phyloP scores from a whole-genome alignment of 306 rosid genomes.

The Arachis stenosperma region DNA sequence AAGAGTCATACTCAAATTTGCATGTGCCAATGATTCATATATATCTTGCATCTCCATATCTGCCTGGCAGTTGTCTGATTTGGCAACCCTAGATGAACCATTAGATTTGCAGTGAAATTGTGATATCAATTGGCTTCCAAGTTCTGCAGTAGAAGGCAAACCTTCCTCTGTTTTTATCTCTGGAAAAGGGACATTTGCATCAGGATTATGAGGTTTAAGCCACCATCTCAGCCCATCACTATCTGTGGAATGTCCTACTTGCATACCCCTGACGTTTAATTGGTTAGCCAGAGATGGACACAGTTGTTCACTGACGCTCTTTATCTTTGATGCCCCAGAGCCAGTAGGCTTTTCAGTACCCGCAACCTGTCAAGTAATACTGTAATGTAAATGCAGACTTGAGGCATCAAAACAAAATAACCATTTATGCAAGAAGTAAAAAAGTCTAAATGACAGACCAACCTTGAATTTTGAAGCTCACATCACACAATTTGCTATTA shows the following conservation, averaged over 20 bases:
- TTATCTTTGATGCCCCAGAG: slow-evolving; percentile 54
- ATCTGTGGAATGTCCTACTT: slow-evolving; percentile 50
- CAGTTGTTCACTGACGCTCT: slow-evolving; percentile 51
- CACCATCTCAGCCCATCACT: slow-evolving; percentile 65
- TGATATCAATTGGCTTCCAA: slow-evolving; percentile 55
- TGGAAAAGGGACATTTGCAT: slow-evolving; percentile 51
- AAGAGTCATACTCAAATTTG: slow-evolving; percentile 77
- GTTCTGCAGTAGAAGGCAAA: slow-evolving; percentile 55
- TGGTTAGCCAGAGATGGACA: slow-evolving; percentile 48
- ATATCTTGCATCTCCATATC: slow-evolving; percentile 57
- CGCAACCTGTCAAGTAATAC: slow-evolving; percentile 57
- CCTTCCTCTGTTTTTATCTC: slow-evolving; percentile 68
- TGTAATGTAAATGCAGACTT: slow-evolving; percentile 15
- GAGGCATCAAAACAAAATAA: slow-evolving; percentile 6
- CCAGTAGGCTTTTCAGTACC: slow-evolving; percentile 61
- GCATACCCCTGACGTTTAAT: slow-evolving; percentile 53
- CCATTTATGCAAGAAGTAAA: slow-evolving; percentile 26
- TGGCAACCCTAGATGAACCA: slow-evolving; percentile 66
- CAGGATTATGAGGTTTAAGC: slow-evolving; percentile 66
- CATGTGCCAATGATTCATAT: slow-evolving; percentile 71
- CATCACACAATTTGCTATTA: slow-evolving; percentile 10
- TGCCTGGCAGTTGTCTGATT: slow-evolving; percentile 58
- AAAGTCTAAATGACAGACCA: slow-evolving; percentile 15
- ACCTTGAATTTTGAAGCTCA: slow-evolving; percentile 16
- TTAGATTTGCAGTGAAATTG: slow-evolving; percentile 54